A percentile compares a stretch with the other conserved stretches of the same genome.
Evolutionary conservation across 1,284 basidiomycete genomes (phyloP).

Genomic region (Somion occarium): DNA sequence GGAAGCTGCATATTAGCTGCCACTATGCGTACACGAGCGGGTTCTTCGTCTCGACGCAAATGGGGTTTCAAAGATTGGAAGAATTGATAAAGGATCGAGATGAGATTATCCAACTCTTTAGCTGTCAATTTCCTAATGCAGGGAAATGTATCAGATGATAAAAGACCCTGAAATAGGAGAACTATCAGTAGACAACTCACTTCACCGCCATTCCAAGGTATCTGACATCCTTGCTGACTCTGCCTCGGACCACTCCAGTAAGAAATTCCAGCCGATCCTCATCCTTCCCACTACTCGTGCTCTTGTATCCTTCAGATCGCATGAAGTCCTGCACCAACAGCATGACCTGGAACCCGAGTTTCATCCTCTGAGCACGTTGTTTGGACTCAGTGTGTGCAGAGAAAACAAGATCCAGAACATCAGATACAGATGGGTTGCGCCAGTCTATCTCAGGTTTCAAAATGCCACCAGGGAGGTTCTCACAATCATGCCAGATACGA

Average conservation of each 20-base stretch:
- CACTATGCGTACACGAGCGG: constrained; percentile 33
- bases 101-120: constrained; percentile 33
- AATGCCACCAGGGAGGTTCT: not conserved
- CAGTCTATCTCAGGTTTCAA: constrained; percentile 1
- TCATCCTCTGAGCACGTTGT: constrained; percentile 30
- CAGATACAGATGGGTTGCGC: constrained; percentile 3
- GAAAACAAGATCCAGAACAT: constrained; percentile 32
- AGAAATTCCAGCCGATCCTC: constrained; percentile 27
- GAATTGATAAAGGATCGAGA: constrained; percentile 36
- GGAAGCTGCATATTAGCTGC: constrained; percentile 23
- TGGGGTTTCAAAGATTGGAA: constrained; percentile 23
- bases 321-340: constrained; percentile 39
- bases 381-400: constrained; percentile 35
- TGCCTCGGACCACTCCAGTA: constrained; percentile 37
- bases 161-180: too few relatives aligned
- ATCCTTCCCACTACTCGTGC: constrained; percentile 15
- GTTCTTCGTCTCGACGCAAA: constrained; percentile 30
- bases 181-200: too few relatives aligned
- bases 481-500: constrained; percentile 22
- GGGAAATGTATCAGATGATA: too few relatives aligned
- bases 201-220: constrained; percentile 40
- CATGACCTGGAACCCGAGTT: constrained; percentile 45
- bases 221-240: constrained; percentile 36
- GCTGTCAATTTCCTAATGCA: constrained; percentile 41
- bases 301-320: constrained; percentile 35